Percentiles rank a stretch among this genome's conserved stretches.
These are phyloP conservation scores for Penstemon davidsonii DNA, from an alignment of 257 asterid species.

Conservation along the genomic window DNA sequence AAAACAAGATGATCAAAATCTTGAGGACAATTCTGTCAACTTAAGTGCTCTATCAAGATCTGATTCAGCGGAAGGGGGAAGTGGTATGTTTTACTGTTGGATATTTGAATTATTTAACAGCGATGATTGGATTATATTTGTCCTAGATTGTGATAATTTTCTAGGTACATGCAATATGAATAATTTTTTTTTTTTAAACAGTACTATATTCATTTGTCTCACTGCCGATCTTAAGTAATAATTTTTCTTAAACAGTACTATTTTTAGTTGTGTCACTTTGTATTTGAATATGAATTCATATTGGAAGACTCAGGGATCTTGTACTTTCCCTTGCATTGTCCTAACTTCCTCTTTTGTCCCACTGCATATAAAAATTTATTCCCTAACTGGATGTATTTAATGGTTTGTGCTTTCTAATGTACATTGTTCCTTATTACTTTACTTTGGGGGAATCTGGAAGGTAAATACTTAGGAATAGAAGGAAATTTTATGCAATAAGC, in stretches of 20 bases:
- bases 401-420: conserved; percentile 14
- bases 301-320: neutral
- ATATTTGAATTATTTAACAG: neutral
- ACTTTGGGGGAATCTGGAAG: conserved; percentile 9
- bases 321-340: neutral
- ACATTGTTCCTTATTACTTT: conserved; percentile 1
- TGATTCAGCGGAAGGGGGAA: conserved; percentile 53
- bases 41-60: conserved; percentile 44
- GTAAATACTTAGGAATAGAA: conserved; percentile 1
- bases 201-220: neutral
- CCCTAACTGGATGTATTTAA: neutral
- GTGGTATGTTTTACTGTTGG: conserved; percentile 40
- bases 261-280: neutral
- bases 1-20: conserved; percentile 55
- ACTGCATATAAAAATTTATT: neutral
- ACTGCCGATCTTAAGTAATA: neutral
- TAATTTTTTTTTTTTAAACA: neutral
- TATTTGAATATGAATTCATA: neutral
- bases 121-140: conserved; percentile 3
- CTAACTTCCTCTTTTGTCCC: neutral
- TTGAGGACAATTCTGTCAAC: conserved; percentile 44
- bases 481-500: conserved; percentile 12
- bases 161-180: neutral
- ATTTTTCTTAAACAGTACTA: neutral
- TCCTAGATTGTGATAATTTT: conserved; percentile 15